A percentile compares a stretch with the other conserved stretches of the same genome.
phyloP scores from a whole-genome alignment of 768 basidiomycete species.

The Tulasnella sp. region DNA sequence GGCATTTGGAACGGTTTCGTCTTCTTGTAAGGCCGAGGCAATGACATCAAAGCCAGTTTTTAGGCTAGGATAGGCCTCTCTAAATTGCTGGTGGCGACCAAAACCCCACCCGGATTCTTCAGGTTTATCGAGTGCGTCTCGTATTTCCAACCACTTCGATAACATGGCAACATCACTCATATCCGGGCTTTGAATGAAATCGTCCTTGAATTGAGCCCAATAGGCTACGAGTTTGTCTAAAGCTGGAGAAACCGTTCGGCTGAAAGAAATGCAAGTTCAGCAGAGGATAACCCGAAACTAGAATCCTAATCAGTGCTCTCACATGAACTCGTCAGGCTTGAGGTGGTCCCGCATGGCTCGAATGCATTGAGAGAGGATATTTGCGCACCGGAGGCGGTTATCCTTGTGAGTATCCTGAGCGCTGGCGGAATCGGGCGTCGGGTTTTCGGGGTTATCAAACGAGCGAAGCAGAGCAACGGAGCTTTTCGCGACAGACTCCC shows the following conservation, averaged over 20 bases:
- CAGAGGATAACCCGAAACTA: neutral
- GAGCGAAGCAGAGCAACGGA: neutral
- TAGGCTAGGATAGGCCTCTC: too few relatives aligned
- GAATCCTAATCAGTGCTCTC: neutral
- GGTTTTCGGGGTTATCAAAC: neutral
- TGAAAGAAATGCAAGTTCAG: neutral
- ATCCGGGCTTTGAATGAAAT: too few relatives aligned
- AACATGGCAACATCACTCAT: too few relatives aligned
- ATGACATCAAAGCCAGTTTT: too few relatives aligned
- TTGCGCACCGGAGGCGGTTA: neutral
- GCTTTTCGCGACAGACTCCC: neutral
- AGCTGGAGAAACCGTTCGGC: neutral
- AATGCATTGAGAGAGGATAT: neutral
- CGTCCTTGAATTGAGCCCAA: too few relatives aligned
- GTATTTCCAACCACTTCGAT: too few relatives aligned
- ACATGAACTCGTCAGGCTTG: neutral
- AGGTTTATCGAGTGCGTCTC: too few relatives aligned
- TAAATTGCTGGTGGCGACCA: too few relatives aligned
- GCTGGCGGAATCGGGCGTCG: neutral
- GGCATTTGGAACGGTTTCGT: too few relatives aligned
- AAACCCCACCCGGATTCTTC: too few relatives aligned
- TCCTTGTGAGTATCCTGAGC: neutral
- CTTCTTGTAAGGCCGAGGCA: too few relatives aligned
- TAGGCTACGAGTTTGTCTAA: too few relatives aligned
- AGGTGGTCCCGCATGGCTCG: neutral